Conservation (phyloP, 306 rosid genomes). For the Cucurbita ficifolia region DNA sequence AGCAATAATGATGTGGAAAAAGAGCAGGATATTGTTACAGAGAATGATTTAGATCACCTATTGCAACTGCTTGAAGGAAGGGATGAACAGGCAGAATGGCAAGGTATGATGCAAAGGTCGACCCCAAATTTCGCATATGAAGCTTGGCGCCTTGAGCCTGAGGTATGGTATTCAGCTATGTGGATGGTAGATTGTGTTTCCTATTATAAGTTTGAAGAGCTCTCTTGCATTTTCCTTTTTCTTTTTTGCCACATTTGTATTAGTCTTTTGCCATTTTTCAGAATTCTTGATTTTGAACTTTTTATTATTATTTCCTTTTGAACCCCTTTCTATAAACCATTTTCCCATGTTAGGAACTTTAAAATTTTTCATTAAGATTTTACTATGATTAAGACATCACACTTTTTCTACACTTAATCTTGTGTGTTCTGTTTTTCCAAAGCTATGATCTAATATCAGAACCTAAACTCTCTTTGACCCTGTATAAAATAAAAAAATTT, state of each 20-base stretch:
- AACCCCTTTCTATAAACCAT: not conserved
- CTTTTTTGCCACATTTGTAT: not conserved
- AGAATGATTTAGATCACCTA: conserved; percentile 69
- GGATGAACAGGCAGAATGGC: conserved; percentile 77
- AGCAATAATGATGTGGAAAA: conserved; percentile 25
- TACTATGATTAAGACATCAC: not conserved
- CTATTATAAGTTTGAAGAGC: not conserved
- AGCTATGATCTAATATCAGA: not conserved
- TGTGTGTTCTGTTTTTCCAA: not conserved
- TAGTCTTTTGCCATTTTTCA: not conserved
- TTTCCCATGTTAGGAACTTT: not conserved
- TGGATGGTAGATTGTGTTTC: not conserved
- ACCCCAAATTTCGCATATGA: conserved; percentile 66
- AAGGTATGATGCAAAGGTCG: conserved; percentile 67
- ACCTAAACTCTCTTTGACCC: not conserved
- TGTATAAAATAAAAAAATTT: not conserved
- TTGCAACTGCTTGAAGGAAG: conserved; percentile 61
- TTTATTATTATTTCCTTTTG: not conserved
- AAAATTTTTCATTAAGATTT: not conserved
- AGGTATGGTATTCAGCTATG: conserved; percentile 57
- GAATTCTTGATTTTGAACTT: not conserved
- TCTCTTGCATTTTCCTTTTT: not conserved
- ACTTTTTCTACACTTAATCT: not conserved
- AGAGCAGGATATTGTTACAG: conserved; percentile 43
- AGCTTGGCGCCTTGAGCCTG: conserved; percentile 96